Percentiles rank a stretch among this genome's conserved stretches.
These are phyloP conservation scores for Pyricularia pennisetigena DNA, from an alignment of 2,329 filamentous ascomycete genomes.

Conservation along the genomic window DNA sequence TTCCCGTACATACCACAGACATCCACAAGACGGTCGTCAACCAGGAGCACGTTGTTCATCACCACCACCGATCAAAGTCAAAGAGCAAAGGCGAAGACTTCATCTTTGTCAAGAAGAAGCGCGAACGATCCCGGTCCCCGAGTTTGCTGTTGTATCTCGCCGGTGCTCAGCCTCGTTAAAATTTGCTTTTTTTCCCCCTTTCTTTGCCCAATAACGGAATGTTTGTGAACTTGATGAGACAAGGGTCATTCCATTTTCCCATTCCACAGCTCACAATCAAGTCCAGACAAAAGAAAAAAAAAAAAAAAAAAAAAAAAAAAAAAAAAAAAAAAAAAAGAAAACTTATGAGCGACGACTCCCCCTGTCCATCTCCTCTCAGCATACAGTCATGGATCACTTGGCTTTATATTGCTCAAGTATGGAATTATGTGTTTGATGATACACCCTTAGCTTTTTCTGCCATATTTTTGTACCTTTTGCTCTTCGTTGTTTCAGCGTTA, in stretches of 20 bases:
- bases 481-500: neutral
- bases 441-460: neutral
- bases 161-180: constrained; percentile 23
- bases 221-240: no score
- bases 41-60: constrained; percentile 34
- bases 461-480: neutral
- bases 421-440: constrained; percentile 1
- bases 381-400: neutral
- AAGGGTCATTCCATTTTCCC: no score
- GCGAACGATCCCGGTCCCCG: constrained; percentile 45
- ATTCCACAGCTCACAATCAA: neutral
- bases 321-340: neutral
- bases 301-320: neutral
- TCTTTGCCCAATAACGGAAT: no score
- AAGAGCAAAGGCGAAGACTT: constrained; percentile 25
- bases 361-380: neutral
- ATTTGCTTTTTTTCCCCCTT: no score
- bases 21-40: constrained; percentile 50
- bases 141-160: constrained; percentile 47
- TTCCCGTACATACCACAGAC: neutral
- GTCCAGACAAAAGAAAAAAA: neutral
- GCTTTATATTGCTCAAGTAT: neutral
- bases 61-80: constrained; percentile 24
- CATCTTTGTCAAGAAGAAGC: constrained; percentile 44
- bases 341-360: neutral